A percentile compares a stretch with the other conserved stretches of the same genome.
Conservation (phyloP, 495 filamentous ascomycete genomes). For the Extremus antarcticus region DNA sequence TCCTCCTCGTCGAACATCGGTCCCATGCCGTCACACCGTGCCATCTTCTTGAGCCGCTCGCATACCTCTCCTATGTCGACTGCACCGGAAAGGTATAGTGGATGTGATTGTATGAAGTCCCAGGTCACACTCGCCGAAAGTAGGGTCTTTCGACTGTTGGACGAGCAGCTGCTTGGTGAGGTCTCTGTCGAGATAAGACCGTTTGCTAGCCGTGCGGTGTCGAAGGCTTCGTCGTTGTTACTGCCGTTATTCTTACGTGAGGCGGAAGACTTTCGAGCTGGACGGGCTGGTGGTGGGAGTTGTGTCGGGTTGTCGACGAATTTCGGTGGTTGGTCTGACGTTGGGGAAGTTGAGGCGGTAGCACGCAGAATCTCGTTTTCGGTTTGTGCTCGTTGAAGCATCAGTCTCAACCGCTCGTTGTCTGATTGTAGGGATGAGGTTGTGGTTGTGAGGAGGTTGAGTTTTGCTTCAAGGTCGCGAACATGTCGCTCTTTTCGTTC, state of each 20-base stretch:
- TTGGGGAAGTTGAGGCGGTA: slow-evolving; percentile 7
- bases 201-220: slow-evolving; percentile 7
- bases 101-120: slow-evolving; percentile 81
- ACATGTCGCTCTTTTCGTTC: slow-evolving; percentile 94
- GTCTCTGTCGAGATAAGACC: slow-evolving; percentile 46
- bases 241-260: slow-evolving; percentile 20
- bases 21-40: slow-evolving; percentile 83
- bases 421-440: slow-evolving; percentile 49
- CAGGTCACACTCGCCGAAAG: slow-evolving; percentile 74
- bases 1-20: slow-evolving; percentile 77
- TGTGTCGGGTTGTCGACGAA: slow-evolving; percentile 16
- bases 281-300: slow-evolving; percentile 1
- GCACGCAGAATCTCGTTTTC: slow-evolving; percentile 94
- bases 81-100: slow-evolving; percentile 65
- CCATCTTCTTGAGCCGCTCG: slow-evolving; percentile 58
- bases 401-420: slow-evolving; percentile 74
- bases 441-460: slow-evolving; percentile 57
- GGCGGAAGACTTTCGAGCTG: not conserved
- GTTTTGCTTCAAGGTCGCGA: slow-evolving; percentile 80
- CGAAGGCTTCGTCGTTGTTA: slow-evolving; percentile 11
- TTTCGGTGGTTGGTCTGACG: slow-evolving; percentile 5
- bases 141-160: slow-evolving; percentile 26
- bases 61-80: slow-evolving; percentile 75
- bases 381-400: slow-evolving; percentile 65
- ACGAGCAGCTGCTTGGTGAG: slow-evolving; percentile 60